Base-by-base conservation (phyloP, 345 rosid genomes). In the Arabis alpina region DNA sequence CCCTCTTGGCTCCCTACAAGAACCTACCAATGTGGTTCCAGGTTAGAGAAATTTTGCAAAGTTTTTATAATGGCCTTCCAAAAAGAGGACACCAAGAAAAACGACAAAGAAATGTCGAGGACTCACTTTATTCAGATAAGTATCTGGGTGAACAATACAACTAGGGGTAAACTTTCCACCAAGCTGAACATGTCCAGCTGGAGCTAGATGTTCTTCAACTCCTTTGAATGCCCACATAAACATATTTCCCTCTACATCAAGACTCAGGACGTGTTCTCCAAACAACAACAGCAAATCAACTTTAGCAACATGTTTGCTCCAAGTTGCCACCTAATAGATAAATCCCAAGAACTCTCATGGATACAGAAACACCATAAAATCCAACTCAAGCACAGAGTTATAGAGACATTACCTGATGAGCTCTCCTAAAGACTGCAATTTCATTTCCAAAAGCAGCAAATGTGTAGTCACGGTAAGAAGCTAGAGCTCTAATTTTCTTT, bases 111-210 rank as follows among this genome's bases (percentile, higher is more conserved):
- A 8, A 44, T 5, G 1, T 8, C 30, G 48, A 74, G 12, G 24
- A 50, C 28, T 75, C 64, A 91, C 99, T 93, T 91, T 94, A 78
- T 94, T 94, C 16, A 91, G 57, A 78, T 94, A 89, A 66, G 99
- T 94, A 70, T 94, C 96, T 13, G 98, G 99, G 63, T 94, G 99
- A 81, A 89, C 83, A 67, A 94, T 76, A 78, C 89, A 88, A 13
- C 83, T 81, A 14, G 99, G 98, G 43, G 79, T 86, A 74, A 88
- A 91, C 13, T 79, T 78, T 37, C 71, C 79, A 68, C 75, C 79
- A 13, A 94, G 77, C 70, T 80, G 45, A 51, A 91, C 77, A 61
- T 85, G 91, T 11, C 89, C 96, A 76, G 81, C 10, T 0, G 98
- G 96, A 44, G 80, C 79, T 71, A 68, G 81, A 80, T 84, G 82